Evolutionary conservation across 257 asterid genomes (phyloP), one percentile per base, ranked within the genome.

Genomic region (Fraxinus excelsior): DNA sequence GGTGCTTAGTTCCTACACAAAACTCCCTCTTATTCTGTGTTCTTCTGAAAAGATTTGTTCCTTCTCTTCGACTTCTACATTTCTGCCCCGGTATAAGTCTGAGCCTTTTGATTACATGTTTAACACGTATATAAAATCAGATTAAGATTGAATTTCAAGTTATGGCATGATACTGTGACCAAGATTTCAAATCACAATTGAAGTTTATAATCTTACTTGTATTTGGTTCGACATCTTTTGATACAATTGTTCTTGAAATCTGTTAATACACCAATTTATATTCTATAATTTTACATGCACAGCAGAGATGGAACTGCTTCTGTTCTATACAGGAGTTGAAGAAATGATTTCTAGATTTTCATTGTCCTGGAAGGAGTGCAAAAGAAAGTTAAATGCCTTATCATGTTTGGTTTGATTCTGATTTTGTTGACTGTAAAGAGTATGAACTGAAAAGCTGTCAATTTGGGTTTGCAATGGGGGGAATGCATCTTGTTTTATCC

Each of bases 341-440:
- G 29, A 58, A 56, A 58, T 5, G 66, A 58, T 58, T n/a, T 21
- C 13, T 14, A 21, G 28, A 13, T 7, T 21, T n/a, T 23, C 66
- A 58, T 58, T 58, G 29, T 21, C 28, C 25, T 58, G 31, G 29
- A 58, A 58, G 28, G 66, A 21, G 23, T 21, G 66, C 66, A 21
- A 58, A 58, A 58, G 29, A 7, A 23, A n/a, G 66, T 58, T 53
- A 53, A 19, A 19, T n/a, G 64, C 11, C 10, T 53, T 16, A 19
- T 53, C 64, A 53, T n/a, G 21, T 53, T 53, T 53, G 64, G 28
- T 53, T 69, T 76, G 62, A 21, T 35, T n/a, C 38, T 76, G 70
- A 69, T 69, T 51, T 34, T 25, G 37, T 76, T 49, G 66, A 25
- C 70, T 34, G 5, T 23, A 51, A 7, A 34, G 71, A 42, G 75